Evolutionary conservation across 1,139 yeast species (phyloP).

Genomic region (Meyerozyma carpophila): DNA sequence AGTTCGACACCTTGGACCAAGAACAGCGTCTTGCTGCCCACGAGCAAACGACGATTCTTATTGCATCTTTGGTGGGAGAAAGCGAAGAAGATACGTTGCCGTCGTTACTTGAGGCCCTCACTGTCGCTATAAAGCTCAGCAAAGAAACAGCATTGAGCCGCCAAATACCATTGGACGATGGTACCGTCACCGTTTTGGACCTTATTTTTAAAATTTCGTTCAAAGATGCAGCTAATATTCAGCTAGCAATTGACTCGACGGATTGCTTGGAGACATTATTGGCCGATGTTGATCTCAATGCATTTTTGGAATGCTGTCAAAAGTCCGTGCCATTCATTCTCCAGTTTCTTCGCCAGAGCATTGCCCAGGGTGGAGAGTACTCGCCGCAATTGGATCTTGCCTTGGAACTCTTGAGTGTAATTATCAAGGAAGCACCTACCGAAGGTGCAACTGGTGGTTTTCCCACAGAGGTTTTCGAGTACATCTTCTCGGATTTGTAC

Average conservation of each 20-base stretch:
- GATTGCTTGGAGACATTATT: slow-evolving; percentile 58
- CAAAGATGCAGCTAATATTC: slow-evolving; percentile 72
- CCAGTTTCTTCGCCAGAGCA: slow-evolving; percentile 22
- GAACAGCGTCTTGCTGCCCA: slow-evolving; percentile 18
- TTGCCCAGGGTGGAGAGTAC: slow-evolving; percentile 28
- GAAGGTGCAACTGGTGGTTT: slow-evolving; percentile 31
- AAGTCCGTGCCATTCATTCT: slow-evolving; percentile 50
- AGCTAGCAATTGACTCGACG: slow-evolving; percentile 57
- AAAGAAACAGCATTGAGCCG: slow-evolving; percentile 31
- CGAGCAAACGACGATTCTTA: slow-evolving; percentile 22
- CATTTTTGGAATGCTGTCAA: slow-evolving; percentile 45
- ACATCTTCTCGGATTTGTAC: slow-evolving; percentile 48
- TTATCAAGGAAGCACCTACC: slow-evolving; percentile 44
- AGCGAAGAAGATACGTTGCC: slow-evolving; percentile 83
- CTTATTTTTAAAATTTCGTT: slow-evolving; percentile 61
- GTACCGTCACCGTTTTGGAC: slow-evolving; percentile 30
- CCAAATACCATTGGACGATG: slow-evolving; percentile 9
- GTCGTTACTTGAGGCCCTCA: slow-evolving; percentile 65
- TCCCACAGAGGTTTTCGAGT: slow-evolving; percentile 44
- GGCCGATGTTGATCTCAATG: slow-evolving; percentile 36
- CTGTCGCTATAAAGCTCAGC: slow-evolving; percentile 46
- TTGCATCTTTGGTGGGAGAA: slow-evolving; percentile 44
- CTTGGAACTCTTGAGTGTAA: slow-evolving; percentile 58
- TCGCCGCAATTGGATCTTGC: slow-evolving; percentile 60
- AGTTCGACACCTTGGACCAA: slow-evolving; percentile 19